Base-by-base conservation (phyloP, 768 basidiomycete genomes). In the Hysterangium stoloniferum region DNA sequence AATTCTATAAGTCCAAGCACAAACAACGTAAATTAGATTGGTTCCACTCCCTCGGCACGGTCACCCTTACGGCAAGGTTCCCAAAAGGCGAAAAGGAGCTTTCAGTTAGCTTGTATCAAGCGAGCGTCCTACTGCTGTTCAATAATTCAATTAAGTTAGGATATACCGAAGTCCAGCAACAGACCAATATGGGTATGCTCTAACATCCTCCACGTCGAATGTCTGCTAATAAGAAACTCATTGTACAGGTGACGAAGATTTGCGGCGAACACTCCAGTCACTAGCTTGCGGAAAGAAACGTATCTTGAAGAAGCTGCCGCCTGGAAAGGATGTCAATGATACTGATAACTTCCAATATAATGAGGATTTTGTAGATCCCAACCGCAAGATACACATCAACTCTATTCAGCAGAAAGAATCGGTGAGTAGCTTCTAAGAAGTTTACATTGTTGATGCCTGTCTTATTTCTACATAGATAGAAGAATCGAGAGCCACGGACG, bases 401-500 rank as follows among this genome's bases (percentile, higher is more conserved):
- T 88, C 93, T 19, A 95, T 99, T 43, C 96, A 97, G 64, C 86
- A 84, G 13, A 93, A 93, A 62, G 86, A 94, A 57, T 82, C 91
- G 54, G 91, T 94, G 61, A 53, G 85, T 68, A 9, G 6, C 27
- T 56, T 13, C 45, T 52, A 31, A 34, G 24, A 37, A 27, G 24
- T 45, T 35, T 22, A 22, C 36, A 20, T n/a, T 36, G 20, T 3
- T 27, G 36, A 6, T 29, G 24, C 9, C 19, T n/a, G 4, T 7
- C 24, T 25, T 36, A 19, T 15, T 11, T 20, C 27, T 51, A 17
- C 12, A n/a, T 57, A 92, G 91, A 76, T 79, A 31, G 94, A 97
- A 61, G 96, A 99, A 68, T 78, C 84, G 19, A 76, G 78, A 53
- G 78, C 80, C 50, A 94, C 90, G 4, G 89, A 90, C 59, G 76